Percentiles rank a stretch among this genome's conserved stretches.
Conservation (phyloP, 768 basidiomycete species). For the Collybia nuda region DNA sequence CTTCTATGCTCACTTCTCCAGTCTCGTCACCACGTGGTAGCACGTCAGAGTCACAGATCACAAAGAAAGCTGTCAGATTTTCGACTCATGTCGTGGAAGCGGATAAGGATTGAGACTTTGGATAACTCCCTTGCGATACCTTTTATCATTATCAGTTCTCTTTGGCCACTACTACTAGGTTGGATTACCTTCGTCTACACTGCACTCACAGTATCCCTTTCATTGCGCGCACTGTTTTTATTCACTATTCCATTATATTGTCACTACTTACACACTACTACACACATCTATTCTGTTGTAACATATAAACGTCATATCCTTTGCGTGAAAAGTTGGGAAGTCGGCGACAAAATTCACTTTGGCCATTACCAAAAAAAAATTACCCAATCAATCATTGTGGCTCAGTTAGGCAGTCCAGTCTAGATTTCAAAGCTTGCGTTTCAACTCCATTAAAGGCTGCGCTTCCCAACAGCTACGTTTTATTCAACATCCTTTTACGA, state of each 20-base stretch:
- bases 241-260: too few relatives aligned
- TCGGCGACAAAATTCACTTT: neutral
- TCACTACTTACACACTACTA: neutral
- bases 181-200: neutral
- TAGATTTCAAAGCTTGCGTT: conserved; percentile 1
- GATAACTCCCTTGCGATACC: conserved; percentile 11
- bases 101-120: conserved; percentile 8
- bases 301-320: neutral
- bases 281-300: conserved; percentile 12
- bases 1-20: conserved; percentile 30
- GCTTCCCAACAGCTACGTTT: neutral
- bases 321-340: conserved; percentile 1
- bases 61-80: conserved; percentile 64
- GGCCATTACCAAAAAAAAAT: too few relatives aligned
- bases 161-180: neutral
- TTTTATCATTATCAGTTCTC: conserved; percentile 16
- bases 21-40: conserved; percentile 39
- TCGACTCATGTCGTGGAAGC: conserved; percentile 40
- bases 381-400: neutral
- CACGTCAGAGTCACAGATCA: conserved; percentile 28
- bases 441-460: neutral
- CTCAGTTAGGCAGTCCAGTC: conserved; percentile 9
- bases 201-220: too few relatives aligned
- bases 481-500: conserved; percentile 12
- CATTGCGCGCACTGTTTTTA: too few relatives aligned